A percentile compares a stretch with the other conserved stretches of the same genome.
These are phyloP conservation scores for Penicillium pancosmium DNA, from an alignment of 495 filamentous ascomycete genomes.

Conservation along the genomic window DNA sequence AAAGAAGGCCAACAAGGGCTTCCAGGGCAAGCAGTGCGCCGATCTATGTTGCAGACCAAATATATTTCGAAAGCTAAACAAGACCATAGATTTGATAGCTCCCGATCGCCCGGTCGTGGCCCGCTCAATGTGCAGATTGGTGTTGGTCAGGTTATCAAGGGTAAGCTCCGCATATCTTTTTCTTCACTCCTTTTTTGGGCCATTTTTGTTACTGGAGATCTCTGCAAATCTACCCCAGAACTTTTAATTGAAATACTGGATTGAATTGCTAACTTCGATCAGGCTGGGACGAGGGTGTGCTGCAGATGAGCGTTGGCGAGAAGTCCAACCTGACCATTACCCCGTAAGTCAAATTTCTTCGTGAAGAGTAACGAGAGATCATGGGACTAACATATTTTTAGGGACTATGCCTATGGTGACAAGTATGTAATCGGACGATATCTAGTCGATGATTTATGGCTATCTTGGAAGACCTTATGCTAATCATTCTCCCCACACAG, in stretches of 20 bases:
- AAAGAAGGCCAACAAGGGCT: conserved; percentile 45
- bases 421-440: conserved; percentile 50
- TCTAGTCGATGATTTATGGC: neutral
- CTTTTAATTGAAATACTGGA: neutral
- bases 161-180: conserved; percentile 40
- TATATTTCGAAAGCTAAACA: neutral
- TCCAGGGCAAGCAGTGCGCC: conserved; percentile 54
- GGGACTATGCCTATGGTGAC: conserved; percentile 77
- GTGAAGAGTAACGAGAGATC: neutral
- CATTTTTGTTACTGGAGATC: conserved; percentile 1
- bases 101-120: conserved; percentile 54
- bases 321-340: conserved; percentile 78
- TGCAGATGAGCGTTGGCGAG: conserved; percentile 77
- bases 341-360: conserved; percentile 56
- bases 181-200: neutral
- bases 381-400: conserved; percentile 37
- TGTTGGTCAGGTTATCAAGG: conserved; percentile 74
- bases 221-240: no score
- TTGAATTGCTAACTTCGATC: conserved; percentile 13
- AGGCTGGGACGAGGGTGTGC: conserved; percentile 89
- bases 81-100: conserved; percentile 72
- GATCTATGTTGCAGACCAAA: neutral
- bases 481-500: conserved; percentile 47
- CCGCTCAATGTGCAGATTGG: conserved; percentile 72
- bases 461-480: neutral